These are phyloP conservation scores for Solanum bulbocastanum DNA, from an alignment of 257 asterid genomes.

Conservation along the genomic window DNA sequence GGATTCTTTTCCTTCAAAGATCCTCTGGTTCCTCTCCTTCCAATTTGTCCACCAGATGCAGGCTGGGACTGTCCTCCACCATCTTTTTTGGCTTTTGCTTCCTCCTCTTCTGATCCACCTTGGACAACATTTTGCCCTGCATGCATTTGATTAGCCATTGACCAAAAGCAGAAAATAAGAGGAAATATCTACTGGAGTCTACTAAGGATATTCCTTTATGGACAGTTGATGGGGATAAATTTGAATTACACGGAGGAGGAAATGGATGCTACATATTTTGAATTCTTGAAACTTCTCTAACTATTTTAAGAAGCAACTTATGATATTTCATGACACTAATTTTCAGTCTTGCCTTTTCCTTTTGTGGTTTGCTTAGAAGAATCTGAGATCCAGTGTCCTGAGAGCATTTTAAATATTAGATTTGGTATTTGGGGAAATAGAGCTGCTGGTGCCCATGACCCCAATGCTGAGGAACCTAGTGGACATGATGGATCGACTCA, in stretches of 20 bases:
- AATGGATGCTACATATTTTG: neutral
- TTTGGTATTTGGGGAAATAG: conserved; percentile 71
- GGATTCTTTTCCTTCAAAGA: no score
- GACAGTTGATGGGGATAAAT: neutral
- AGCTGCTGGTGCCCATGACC: conserved; percentile 74
- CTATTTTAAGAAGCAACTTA: neutral
- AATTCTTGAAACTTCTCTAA: neutral
- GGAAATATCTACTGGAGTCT: neutral
- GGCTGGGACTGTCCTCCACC: no score
- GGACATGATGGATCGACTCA: conserved; percentile 28
- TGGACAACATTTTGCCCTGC: neutral
- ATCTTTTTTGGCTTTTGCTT: no score
- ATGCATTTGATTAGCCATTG: neutral
- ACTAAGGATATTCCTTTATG: neutral
- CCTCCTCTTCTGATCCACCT: no score
- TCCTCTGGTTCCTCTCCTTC: no score
- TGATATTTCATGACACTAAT: neutral
- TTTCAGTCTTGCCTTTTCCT: neutral
- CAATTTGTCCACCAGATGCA: no score
- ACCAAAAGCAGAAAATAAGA: neutral
- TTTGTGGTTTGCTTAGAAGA: conserved; percentile 38
- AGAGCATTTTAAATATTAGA: conserved; percentile 60
- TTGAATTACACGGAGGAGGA: neutral
- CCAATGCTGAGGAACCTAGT: conserved; percentile 36
- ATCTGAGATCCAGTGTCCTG: conserved; percentile 28